Percentiles rank a stretch among this genome's conserved stretches.
phyloP scores from a whole-genome alignment of 2,329 filamentous ascomycete species.

The Tolypocladium pustulatum region DNA sequence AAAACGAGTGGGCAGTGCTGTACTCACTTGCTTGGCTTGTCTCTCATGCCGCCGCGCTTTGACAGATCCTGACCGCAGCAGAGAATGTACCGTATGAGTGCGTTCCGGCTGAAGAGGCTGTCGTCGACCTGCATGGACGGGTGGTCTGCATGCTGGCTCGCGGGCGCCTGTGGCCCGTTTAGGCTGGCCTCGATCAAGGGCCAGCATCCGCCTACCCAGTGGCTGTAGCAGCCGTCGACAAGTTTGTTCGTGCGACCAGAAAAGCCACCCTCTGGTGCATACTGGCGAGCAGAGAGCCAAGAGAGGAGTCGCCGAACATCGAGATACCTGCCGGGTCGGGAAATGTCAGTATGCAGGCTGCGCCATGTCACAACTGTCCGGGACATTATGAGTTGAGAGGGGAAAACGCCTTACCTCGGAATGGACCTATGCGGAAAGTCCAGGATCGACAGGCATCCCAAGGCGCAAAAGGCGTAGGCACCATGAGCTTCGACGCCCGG shows the following conservation, averaged over 20 bases:
- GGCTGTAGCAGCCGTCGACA: slow-evolving; percentile 95
- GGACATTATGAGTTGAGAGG: slow-evolving; percentile 3
- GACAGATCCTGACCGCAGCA: slow-evolving; percentile 71
- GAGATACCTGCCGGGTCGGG: slow-evolving; percentile 48
- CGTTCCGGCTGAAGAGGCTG: slow-evolving; percentile 70
- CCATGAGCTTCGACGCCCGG: slow-evolving; percentile 90
- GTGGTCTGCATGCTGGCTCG: slow-evolving; percentile 16
- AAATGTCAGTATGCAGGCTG: slow-evolving; percentile 20
- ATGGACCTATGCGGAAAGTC: slow-evolving; percentile 68
- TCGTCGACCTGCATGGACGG: slow-evolving; percentile 20
- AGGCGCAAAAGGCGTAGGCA: slow-evolving; percentile 88
- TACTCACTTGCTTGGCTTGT: slow-evolving; percentile 83
- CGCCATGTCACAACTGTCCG: slow-evolving; percentile 17
- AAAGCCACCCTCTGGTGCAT: slow-evolving; percentile 84
- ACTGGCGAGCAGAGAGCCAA: slow-evolving; percentile 85
- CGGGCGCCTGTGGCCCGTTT: slow-evolving; percentile 34
- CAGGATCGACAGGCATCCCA: slow-evolving; percentile 80
- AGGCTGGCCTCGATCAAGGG: slow-evolving; percentile 75
- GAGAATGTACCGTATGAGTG: slow-evolving; percentile 79
- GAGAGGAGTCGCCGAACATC: slow-evolving; percentile 66
- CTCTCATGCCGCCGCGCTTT: slow-evolving; percentile 68
- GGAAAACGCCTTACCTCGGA: slow-evolving; percentile 44
- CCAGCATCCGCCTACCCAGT: slow-evolving; percentile 96
- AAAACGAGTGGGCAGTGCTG: slow-evolving; percentile 3
- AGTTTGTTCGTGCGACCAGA: slow-evolving; percentile 94